These are phyloP conservation scores for Neurospora sp. DNA, from an alignment of 2,329 filamentous ascomycete species.

Conservation along the genomic window DNA sequence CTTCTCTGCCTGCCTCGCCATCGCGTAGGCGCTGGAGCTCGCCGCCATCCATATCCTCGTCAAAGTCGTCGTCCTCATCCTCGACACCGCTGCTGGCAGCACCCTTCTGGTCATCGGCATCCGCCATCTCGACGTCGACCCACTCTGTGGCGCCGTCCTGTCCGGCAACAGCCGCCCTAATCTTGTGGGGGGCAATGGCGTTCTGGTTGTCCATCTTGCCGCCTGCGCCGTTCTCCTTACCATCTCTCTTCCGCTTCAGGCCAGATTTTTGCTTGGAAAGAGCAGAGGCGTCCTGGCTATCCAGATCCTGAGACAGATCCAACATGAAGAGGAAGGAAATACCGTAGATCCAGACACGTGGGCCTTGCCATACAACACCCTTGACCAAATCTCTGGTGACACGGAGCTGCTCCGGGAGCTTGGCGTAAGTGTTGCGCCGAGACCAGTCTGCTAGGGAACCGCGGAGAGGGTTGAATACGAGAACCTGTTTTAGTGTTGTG, in stretches of 20 bases:
- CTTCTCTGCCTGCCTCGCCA: conserved; percentile 27
- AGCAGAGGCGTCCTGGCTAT: conserved; percentile 24
- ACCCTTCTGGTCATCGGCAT: conserved; percentile 20
- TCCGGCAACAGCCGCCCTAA: conserved; percentile 25
- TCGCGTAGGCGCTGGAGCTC: conserved; percentile 23
- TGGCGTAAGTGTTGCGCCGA: conserved; percentile 65
- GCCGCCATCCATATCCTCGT: conserved; percentile 22
- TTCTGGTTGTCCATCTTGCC: conserved; percentile 40
- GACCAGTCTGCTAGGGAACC: conserved; percentile 81
- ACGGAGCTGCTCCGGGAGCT: conserved; percentile 64
- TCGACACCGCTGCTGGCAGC: conserved; percentile 28
- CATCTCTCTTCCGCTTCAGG: conserved; percentile 46
- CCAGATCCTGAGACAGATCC: conserved; percentile 65
- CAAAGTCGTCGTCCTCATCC: conserved; percentile 31
- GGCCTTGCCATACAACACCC: conserved; percentile 74
- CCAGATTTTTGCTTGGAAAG: conserved; percentile 22
- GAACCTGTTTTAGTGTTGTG: conserved; percentile 54
- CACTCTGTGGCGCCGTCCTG: conserved; percentile 23
- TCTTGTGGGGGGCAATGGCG: conserved; percentile 33
- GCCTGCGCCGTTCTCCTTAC: conserved; percentile 41
- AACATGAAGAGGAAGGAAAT: conserved; percentile 86
- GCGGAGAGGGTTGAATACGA: conserved; percentile 69
- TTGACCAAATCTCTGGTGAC: conserved; percentile 71
- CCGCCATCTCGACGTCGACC: conserved; percentile 25
- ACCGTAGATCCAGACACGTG: conserved; percentile 79